Evolutionary conservation across 768 basidiomycete species (phyloP).

Genomic region (Gloeophyllum trabeum): DNA sequence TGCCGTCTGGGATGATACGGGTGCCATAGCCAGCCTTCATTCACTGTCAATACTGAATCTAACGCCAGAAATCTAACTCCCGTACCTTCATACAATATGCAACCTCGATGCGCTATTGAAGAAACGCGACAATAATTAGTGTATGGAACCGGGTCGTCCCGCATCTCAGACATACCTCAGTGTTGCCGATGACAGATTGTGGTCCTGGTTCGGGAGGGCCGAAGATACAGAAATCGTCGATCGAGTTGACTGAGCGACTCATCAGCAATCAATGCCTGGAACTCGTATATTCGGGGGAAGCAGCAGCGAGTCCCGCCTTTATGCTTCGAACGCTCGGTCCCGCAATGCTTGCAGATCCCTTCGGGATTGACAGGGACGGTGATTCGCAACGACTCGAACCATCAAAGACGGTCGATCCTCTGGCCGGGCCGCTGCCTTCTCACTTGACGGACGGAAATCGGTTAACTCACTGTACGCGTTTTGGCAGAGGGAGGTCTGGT

Average conservation of each 20-base stretch:
- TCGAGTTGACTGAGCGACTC: constrained; percentile 47
- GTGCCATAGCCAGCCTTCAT: constrained; percentile 45
- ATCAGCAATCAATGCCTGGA: too few relatives aligned
- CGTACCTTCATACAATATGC: constrained; percentile 39
- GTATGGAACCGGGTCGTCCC: not conserved
- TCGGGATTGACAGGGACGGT: too few relatives aligned
- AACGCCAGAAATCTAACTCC: not conserved
- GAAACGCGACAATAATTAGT: constrained; percentile 24
- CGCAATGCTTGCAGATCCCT: too few relatives aligned
- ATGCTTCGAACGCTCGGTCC: too few relatives aligned
- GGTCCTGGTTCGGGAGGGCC: constrained; percentile 39
- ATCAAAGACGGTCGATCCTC: too few relatives aligned
- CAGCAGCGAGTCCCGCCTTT: too few relatives aligned
- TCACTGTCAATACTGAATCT: constrained; percentile 1
- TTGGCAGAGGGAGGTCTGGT: constrained; percentile 55
- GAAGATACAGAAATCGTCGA: constrained; percentile 47
- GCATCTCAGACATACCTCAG: constrained; percentile 47
- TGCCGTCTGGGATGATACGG: constrained; percentile 60
- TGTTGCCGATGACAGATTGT: constrained; percentile 43
- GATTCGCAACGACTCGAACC: too few relatives aligned
- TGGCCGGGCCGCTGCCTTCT: too few relatives aligned
- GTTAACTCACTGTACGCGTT: constrained; percentile 29
- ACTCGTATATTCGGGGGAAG: too few relatives aligned
- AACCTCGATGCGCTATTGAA: constrained; percentile 32
- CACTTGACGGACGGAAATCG: not conserved